phyloP scores from a whole-genome alignment of 129 eudicot genomes.

The Artemisia tridentata region DNA sequence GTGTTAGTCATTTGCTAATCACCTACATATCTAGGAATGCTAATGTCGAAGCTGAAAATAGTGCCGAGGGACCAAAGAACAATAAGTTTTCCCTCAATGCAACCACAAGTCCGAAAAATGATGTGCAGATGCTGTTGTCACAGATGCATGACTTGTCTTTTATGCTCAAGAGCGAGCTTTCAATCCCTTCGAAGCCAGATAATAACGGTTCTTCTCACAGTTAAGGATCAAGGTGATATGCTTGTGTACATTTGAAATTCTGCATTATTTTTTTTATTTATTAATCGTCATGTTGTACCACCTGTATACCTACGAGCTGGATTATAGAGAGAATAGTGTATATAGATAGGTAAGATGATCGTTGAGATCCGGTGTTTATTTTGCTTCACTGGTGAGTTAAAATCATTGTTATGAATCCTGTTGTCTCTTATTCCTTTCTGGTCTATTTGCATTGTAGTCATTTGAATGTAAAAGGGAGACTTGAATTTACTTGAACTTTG shows the following conservation, averaged over 20 bases:
- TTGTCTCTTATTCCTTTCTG: conserved; percentile 6
- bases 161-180: conserved; percentile 61
- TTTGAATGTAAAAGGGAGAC: conserved; percentile 17
- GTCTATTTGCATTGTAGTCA: not conserved
- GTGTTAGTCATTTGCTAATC: not conserved
- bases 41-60: conserved; percentile 11
- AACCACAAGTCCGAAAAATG: conserved; percentile 28
- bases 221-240: conserved; percentile 21
- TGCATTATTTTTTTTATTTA: conserved; percentile 5
- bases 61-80: conserved; percentile 19
- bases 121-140: conserved; percentile 49
- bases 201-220: conserved; percentile 13
- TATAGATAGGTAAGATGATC: conserved; percentile 24
- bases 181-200: conserved; percentile 43
- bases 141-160: conserved; percentile 87
- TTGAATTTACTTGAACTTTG: not conserved
- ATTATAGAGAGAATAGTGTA: conserved; percentile 26
- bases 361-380: conserved; percentile 11
- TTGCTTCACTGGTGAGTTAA: conserved; percentile 18
- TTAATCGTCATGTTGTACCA: conserved; percentile 29
- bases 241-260: conserved; percentile 6
- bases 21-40: conserved; percentile 30
- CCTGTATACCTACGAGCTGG: conserved; percentile 30
- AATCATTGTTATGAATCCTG: not conserved
- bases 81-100: conserved; percentile 20